These are phyloP conservation scores for Sugiyamaella americana DNA, from an alignment of 805 yeast genomes.

Conservation along the genomic window DNA sequence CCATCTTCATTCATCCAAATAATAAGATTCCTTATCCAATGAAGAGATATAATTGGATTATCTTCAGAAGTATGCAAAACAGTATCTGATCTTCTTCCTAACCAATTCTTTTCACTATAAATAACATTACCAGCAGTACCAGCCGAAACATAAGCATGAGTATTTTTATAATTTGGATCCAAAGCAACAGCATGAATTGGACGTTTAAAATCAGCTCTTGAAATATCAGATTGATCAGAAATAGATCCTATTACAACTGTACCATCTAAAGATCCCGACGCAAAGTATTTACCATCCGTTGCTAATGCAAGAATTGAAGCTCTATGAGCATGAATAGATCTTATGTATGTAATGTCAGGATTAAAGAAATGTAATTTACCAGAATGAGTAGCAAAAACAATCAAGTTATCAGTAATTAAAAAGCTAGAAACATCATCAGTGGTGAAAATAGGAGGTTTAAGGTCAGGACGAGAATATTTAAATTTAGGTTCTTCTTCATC, in stretches of 20 bases:
- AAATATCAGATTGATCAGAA: constrained; percentile 52
- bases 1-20: constrained; percentile 86
- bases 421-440: constrained; percentile 76
- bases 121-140: constrained; percentile 84
- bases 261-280: constrained; percentile 92
- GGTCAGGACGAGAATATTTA: constrained; percentile 56
- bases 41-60: constrained; percentile 68
- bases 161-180: constrained; percentile 57
- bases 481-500: constrained; percentile 40
- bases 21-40: constrained; percentile 56
- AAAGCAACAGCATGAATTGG: constrained; percentile 85
- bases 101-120: constrained; percentile 75
- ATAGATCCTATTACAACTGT: constrained; percentile 78
- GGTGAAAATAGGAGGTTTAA: constrained; percentile 41
- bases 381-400: constrained; percentile 84
- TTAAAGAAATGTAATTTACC: constrained; percentile 69
- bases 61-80: constrained; percentile 41
- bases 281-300: constrained; percentile 68
- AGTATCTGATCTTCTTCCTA: constrained; percentile 72
- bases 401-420: constrained; percentile 50
- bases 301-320: constrained; percentile 74
- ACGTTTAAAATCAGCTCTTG: constrained; percentile 74
- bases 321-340: constrained; percentile 77
- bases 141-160: constrained; percentile 72
- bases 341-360: constrained; percentile 51